Evolutionary conservation across 1,139 yeast species (phyloP), one percentile per base, ranked within the genome.

Genomic region (Yamadazyma blattariae): DNA sequence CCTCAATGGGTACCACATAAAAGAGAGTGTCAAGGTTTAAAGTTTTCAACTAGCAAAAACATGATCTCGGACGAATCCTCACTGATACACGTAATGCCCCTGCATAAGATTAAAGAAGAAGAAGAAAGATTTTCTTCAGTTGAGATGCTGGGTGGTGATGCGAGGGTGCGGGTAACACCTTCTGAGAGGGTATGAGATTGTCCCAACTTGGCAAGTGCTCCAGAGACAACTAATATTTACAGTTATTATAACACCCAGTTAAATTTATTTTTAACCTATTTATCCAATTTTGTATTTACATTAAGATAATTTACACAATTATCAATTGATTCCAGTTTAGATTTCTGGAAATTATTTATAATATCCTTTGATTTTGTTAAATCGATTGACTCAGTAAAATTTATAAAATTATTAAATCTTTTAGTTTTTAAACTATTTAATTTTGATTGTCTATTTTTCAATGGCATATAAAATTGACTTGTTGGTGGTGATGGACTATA

Each of bases 1-100:
- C 56, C 71, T 48, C 75, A 24, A 61, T 61, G 69, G 71, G 62
- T 59, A 58, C 58, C 66, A 61, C 75, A 67, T 67, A 39, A 59
- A 67, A 82, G 87, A 82, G 49, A 89, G 97, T 89, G 97, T 89
- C 97, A 82, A 29, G 95, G 92, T 86, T 83, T 82, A 30, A 30
- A 84, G 92, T 89, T 90, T 90, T 90, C 97, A 90, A 90, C 97
- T 95, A 90, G 98, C 98, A 90, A 90, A 89, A 86, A 90, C 97
- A 90, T 95, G 95, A 88, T 88, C 98, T 90, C 98, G 97, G 97
- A 92, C 96, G 96, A 89, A 89, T 92, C 97, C 97, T 90, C 98
- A 90, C 96, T 89, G 97, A 90, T 87, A 88, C 95, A 95, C 96
- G 97, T 90, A 90, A 89, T 89, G 96, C 97, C 97, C 97, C 86